Percentiles rank a stretch among this genome's conserved stretches.
Evolutionary conservation across 345 rosid species (phyloP).

Genomic region (Lumnitzera littorea): DNA sequence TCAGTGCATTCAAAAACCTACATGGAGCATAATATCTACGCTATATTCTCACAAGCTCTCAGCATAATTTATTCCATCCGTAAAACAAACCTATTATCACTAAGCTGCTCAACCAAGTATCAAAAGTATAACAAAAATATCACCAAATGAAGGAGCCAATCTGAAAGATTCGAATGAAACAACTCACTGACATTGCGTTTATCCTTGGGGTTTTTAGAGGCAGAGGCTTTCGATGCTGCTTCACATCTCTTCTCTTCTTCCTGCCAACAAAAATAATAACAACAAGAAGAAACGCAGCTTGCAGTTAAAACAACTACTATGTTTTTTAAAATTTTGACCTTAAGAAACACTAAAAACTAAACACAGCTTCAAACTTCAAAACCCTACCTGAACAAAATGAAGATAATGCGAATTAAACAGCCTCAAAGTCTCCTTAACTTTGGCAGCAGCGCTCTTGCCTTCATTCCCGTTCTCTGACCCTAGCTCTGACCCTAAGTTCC

Average conservation of each 20-base stretch:
- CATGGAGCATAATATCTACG: too few relatives aligned
- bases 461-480: background rate
- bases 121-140: too few relatives aligned
- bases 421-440: slow-evolving; percentile 62
- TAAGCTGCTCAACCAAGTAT: too few relatives aligned
- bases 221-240: slow-evolving; percentile 14
- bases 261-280: slow-evolving; percentile 13
- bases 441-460: slow-evolving; percentile 42
- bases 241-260: slow-evolving; percentile 56
- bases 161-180: too few relatives aligned
- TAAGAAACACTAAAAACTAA: background rate
- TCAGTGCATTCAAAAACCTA: too few relatives aligned
- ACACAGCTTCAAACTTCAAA: background rate
- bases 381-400: slow-evolving; percentile 62
- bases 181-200: too few relatives aligned
- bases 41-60: too few relatives aligned
- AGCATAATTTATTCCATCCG: too few relatives aligned
- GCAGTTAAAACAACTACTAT: background rate
- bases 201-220: slow-evolving; percentile 11
- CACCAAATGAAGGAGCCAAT: too few relatives aligned
- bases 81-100: too few relatives aligned
- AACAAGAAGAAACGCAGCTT: background rate
- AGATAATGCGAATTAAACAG: slow-evolving; percentile 83
- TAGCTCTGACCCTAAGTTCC: background rate
- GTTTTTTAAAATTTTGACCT: background rate